Base-by-base conservation (phyloP, 257 asterid genomes). In the Mitragyna speciosa region DNA sequence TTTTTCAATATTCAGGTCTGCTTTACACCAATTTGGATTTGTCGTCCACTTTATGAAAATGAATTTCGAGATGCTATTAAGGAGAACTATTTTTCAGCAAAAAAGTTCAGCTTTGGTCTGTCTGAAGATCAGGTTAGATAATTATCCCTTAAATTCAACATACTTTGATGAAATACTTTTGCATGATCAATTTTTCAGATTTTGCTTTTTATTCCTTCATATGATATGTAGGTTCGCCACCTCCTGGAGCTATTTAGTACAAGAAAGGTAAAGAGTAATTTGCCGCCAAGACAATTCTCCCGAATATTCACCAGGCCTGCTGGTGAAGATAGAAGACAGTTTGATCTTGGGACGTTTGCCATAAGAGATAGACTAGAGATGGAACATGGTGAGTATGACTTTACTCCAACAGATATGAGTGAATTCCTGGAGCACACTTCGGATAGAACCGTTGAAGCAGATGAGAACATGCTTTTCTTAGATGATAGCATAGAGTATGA, bases 31-130 rank as follows among this genome's bases (percentile, higher is more conserved):
- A 77, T 92, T 70, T 94, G 97, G 98, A 33, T 78, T 70, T 92
- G 98, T 82, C 73, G 82, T 73, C 97, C 98, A 64, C 93, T 94
- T 67, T 78, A 82, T 36, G 97, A 94, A 92, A 83, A 73, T 31
- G 97, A 90, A 73, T 92, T 94, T 73, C 80, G 76, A 45, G 90
- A 76, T 78, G 97, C 96, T 73, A 92, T 94, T 79, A 78, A 75
- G 43, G 96, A 91, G 72, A 94, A 94, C 77, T 94, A 94, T 85
- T 92, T 76, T 82, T 83, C 97, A 41, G 47, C 87, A 15, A 86
- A 80, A 88, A 92, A 88, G 75, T 92, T 92, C 87, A 84, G 88
- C 78, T 88, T 92, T 80, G 97, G 98, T 64, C 90, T 92, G 31
- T 89, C 97, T 22, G 75, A 87, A 76, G 83, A 81, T 73, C 98